Evolutionary conservation across 2,329 filamentous ascomycete genomes (phyloP).

Genomic region (Macrophomina phaseolina): DNA sequence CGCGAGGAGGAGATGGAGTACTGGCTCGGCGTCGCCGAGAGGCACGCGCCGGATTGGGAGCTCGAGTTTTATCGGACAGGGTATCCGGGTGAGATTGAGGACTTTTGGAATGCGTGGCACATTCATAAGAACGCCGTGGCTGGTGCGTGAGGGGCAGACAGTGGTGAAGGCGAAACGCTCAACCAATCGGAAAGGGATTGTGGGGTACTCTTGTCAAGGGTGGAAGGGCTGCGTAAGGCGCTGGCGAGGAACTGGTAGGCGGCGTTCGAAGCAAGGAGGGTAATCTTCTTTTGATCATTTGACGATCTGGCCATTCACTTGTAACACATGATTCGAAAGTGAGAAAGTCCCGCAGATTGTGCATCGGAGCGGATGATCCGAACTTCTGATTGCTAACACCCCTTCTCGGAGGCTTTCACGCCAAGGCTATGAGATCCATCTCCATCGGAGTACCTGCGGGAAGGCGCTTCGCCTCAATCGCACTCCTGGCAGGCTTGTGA

Average conservation of each 20-base stretch:
- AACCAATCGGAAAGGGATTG: too few species aligned
- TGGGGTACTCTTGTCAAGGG: too few species aligned
- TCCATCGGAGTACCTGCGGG: neutral
- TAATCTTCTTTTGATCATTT: too few species aligned
- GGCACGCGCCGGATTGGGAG: constrained; percentile 48
- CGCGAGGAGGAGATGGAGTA: constrained; percentile 44
- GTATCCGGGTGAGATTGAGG: constrained; percentile 41
- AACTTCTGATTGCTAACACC: too few species aligned
- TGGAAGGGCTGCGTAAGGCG: too few species aligned
- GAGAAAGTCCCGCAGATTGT: too few species aligned
- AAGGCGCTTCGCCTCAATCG: constrained; percentile 1
- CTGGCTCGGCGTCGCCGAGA: constrained; percentile 47
- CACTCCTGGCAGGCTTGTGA: constrained; percentile 6
- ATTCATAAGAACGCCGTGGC: neutral
- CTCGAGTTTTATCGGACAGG: constrained; percentile 44
- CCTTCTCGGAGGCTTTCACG: neutral
- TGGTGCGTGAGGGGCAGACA: neutral
- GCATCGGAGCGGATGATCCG: too few species aligned
- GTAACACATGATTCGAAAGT: too few species aligned
- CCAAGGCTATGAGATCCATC: constrained; percentile 10
- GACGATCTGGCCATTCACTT: too few species aligned
- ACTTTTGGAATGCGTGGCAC: constrained; percentile 27
- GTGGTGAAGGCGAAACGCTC: too few species aligned
- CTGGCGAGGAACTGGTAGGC: too few species aligned
- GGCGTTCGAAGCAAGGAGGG: too few species aligned